Evolutionary conservation across 208 protist genomes (phyloP), one percentile per base, ranked within the genome.

Genomic region (Trypanosoma conorhini): DNA sequence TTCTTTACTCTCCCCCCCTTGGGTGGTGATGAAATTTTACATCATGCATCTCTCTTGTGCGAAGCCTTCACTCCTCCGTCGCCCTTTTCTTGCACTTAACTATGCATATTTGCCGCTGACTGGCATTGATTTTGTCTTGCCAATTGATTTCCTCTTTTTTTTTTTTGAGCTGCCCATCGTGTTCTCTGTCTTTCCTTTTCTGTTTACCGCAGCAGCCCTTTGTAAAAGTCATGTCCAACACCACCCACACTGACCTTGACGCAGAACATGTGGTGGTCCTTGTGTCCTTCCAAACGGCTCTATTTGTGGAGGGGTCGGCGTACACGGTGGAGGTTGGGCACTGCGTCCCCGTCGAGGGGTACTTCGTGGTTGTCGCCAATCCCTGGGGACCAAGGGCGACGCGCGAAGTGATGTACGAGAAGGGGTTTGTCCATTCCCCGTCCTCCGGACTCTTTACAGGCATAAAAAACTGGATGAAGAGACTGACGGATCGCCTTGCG

Each of bases 161-260:
- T 66, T 58, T 70, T 62, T 62, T 50, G 66, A n/a, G n/a, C n/a
- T n/a, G n/a, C n/a, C n/a, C n/a, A n/a, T n/a, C 57, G 59, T 30
- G 19, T 52, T 64, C 35, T 10, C 30, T n/a, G 44, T 57, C 9
- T 70, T 33, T 46, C 69, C 2, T 55, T 70, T 42, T 44, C 26
- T 59, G 10, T 70, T 51, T 70, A 35, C 26, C 28, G 61, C 48
- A 54, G 33, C 4, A 1, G 33, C 35, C 28, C 12, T n/a, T 26
- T 67, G 66, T 62, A 30, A 57, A n/a, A 51, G 52, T 51, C 10
- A 64, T 72, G 50, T n/a, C 44, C n/a, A 56, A 63, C 24, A 50
- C 30, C 0, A 12, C 5, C 8, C 58, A 60, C 28, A 61, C 19
- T 5, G 55, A 76, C 42, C 52, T n/a, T 10, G 62, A 69, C 31